These are phyloP conservation scores for Sechiopsis laciniata DNA, from an alignment of 306 rosid species.

Conservation along the genomic window DNA sequence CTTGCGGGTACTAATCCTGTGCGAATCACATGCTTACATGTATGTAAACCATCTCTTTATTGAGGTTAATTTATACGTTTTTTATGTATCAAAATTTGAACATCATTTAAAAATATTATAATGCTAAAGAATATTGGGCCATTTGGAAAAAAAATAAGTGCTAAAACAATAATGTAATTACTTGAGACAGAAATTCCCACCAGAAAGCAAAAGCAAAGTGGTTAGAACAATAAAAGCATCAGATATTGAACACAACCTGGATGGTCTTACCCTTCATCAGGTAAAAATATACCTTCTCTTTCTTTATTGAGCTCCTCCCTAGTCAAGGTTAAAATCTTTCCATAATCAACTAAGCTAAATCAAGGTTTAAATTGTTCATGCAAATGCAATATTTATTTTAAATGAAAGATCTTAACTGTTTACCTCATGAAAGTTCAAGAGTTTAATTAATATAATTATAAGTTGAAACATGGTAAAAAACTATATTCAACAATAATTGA, in stretches of 20 bases:
- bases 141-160: not conserved
- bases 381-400: not conserved
- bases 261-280: slow-evolving; percentile 45
- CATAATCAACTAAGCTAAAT: not conserved
- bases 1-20: slow-evolving; percentile 71
- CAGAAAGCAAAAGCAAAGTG: slow-evolving; percentile 38
- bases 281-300: slow-evolving; percentile 27
- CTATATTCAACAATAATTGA: too few relatives aligned
- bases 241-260: slow-evolving; percentile 50
- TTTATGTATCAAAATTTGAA: too few relatives aligned
- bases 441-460: too few relatives aligned
- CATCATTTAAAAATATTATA: too few relatives aligned
- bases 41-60: slow-evolving; percentile 14
- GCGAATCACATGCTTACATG: slow-evolving; percentile 47
- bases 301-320: not conserved
- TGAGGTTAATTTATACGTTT: not conserved
- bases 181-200: slow-evolving; percentile 46
- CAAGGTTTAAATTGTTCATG: not conserved
- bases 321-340: too few relatives aligned
- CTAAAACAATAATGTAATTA: not conserved
- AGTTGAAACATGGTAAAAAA: too few relatives aligned
- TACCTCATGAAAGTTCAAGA: too few relatives aligned
- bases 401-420: too few relatives aligned
- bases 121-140: not conserved
- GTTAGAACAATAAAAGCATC: slow-evolving; percentile 38